A percentile compares a stretch with the other conserved stretches of the same genome.
Evolutionary conservation across 495 filamentous ascomycete species (phyloP).

Genomic region (Cenococcum geophilum): DNA sequence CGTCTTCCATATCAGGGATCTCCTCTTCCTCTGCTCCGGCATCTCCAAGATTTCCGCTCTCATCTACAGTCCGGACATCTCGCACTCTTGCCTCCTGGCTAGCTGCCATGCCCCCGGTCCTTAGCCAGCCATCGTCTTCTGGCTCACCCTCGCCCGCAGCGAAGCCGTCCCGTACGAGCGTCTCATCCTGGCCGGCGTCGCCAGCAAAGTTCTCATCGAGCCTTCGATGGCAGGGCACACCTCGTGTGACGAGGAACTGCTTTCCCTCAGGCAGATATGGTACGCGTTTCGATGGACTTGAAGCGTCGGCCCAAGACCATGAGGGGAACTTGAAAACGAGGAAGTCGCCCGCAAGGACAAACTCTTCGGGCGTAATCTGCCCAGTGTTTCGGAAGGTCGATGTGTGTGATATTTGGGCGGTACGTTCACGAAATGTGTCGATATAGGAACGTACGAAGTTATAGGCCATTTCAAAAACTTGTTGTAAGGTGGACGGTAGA

Average conservation of each 20-base stretch:
- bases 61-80: conserved; percentile 82
- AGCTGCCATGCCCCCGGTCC: conserved; percentile 70
- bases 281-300: conserved; percentile 66
- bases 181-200: conserved; percentile 76
- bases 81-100: conserved; percentile 64
- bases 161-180: conserved; percentile 72
- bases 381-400: conserved; percentile 91
- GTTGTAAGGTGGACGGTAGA: background rate
- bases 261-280: conserved; percentile 80
- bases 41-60: conserved; percentile 70
- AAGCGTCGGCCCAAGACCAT: conserved; percentile 94
- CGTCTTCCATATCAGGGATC: conserved; percentile 96
- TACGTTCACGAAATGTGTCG: conserved; percentile 65
- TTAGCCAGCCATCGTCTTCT: conserved; percentile 82
- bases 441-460: conserved; percentile 33
- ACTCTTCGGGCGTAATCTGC: conserved; percentile 96
- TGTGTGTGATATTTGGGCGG: conserved; percentile 77
- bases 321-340: conserved; percentile 98
- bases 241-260: conserved; percentile 90
- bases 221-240: conserved; percentile 85
- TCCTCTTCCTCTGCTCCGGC: conserved; percentile 65
- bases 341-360: conserved; percentile 92
- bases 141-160: conserved; percentile 45
- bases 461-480: conserved; percentile 24
- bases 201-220: conserved; percentile 91